Conservation (phyloP, 164 flowering plant species). For the Stephania japonica region DNA sequence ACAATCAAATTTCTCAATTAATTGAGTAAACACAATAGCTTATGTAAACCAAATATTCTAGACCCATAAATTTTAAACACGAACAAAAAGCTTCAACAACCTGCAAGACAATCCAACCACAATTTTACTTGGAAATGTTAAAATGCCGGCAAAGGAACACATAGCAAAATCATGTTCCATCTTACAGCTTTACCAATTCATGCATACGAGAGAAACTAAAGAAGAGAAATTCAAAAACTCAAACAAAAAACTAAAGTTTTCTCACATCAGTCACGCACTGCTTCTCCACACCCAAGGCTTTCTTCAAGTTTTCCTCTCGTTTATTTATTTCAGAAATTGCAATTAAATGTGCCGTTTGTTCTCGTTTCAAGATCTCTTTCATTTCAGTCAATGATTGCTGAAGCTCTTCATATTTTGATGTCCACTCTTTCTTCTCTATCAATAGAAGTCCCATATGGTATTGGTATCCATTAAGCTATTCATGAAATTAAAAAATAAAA, state of each 20-base stretch:
- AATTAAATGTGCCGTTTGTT: conserved; percentile 57
- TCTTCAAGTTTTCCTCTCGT: conserved; percentile 67
- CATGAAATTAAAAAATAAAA: conserved; percentile 1
- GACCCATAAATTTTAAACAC: too few relatives aligned
- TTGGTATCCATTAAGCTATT: conserved; percentile 82
- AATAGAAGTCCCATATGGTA: conserved; percentile 89
- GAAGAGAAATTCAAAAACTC: neutral
- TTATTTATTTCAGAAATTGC: conserved; percentile 63
- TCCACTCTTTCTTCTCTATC: conserved; percentile 83
- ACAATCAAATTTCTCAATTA: conserved; percentile 10
- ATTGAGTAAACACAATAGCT: neutral
- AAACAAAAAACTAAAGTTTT: neutral
- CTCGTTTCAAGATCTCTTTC: conserved; percentile 64
- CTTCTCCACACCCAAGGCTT: conserved; percentile 61
- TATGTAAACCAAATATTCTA: neutral
- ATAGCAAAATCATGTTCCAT: too few relatives aligned
- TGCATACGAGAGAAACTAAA: too few relatives aligned
- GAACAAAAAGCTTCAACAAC: too few relatives aligned
- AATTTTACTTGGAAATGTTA: too few relatives aligned
- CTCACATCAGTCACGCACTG: conserved; percentile 74
- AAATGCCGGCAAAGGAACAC: too few relatives aligned
- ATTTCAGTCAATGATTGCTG: conserved; percentile 52
- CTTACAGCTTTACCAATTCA: too few relatives aligned
- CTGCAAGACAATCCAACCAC: too few relatives aligned
- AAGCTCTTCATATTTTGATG: conserved; percentile 47